These are phyloP conservation scores for Globisporangium perplexum DNA, from an alignment of 352 stramenopile species.

Conservation along the genomic window DNA sequence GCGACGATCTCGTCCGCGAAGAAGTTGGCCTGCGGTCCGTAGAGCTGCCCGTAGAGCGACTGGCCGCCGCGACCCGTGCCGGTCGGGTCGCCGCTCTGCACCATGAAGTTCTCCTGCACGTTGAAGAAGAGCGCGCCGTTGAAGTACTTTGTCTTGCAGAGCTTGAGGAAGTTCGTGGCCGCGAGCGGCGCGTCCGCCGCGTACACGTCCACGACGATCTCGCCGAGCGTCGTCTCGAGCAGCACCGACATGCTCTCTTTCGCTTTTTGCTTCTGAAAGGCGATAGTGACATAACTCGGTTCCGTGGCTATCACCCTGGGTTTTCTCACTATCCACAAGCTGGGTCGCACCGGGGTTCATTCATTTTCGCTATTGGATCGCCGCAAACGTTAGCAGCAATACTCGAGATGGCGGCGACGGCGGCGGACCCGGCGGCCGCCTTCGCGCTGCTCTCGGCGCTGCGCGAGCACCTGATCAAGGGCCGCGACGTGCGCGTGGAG, in stretches of 20 bases:
- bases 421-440: conserved; percentile 15
- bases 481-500: conserved; percentile 48
- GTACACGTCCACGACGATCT: conserved; percentile 91
- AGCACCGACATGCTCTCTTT: conserved; percentile 87
- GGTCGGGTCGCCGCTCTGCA: conserved; percentile 86
- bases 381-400: no score
- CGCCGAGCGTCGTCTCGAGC: conserved; percentile 88
- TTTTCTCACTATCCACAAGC: no score
- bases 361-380: no score
- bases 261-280: no score
- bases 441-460: conserved; percentile 38
- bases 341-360: no score
- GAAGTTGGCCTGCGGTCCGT: conserved; percentile 66
- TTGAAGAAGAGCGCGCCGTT: conserved; percentile 94
- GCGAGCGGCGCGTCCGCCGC: conserved; percentile 78
- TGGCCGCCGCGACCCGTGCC: conserved; percentile 93
- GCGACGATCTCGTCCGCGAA: conserved; percentile 75
- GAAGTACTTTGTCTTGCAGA: conserved; percentile 95
- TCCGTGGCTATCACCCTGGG: no score
- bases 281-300: background rate
- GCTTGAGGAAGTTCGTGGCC: conserved; percentile 92
- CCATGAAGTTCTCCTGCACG: conserved; percentile 94
- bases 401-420: background rate
- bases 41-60: conserved; percentile 94
- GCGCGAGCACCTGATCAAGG: conserved; percentile 70